Evolutionary conservation across 257 asterid genomes (phyloP), one percentile per base, ranked within the genome.

Genomic region (Gentiana straminea): DNA sequence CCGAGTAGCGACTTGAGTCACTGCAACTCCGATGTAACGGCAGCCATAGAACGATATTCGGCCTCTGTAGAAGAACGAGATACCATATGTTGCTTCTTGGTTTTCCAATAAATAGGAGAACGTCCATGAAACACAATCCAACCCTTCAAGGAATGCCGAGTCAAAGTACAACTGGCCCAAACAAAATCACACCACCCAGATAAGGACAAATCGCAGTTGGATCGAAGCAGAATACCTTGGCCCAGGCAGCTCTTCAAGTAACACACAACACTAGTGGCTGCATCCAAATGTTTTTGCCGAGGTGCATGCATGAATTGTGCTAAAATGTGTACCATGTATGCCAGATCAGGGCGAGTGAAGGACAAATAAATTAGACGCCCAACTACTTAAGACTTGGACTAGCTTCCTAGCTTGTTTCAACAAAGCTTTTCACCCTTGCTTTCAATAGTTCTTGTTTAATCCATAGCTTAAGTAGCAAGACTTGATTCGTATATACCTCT

Each of bases 21-120:
- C 50, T 57, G 38, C 13, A n/a, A 10, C 36, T 57, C 8, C 11
- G 33, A 56, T 9, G 49, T 39, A 8, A 35, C 38, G 33, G 34
- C 13, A 5, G 33, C 48, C 24, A 56, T 11, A 33, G 48, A 11
- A 2, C 51, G 34, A 13, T 41, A 56, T 4, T 37, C 34, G 3
- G 36, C 12, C 13, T 56, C 49, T 11, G 7, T 35, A 0, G 60
- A 39, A 7, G 51, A 56, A 4, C 35, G 33, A 6, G 60, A 38
- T 1, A 56, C 49, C 2, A 0, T 57, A 1, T 4, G 61, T 35
- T 57, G 7, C 35, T 57, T 57, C 51, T 57, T 57, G 2, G 35
- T 57, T 11, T 39, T 57, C 50, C 61, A 57, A 12, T 49, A 57
- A 15, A 57, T 57, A 15, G 49, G 61, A 38, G 61, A 57, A 39